These are phyloP conservation scores for Didymella segeticola DNA, from an alignment of 2,329 filamentous ascomycete genomes.

Conservation along the genomic window DNA sequence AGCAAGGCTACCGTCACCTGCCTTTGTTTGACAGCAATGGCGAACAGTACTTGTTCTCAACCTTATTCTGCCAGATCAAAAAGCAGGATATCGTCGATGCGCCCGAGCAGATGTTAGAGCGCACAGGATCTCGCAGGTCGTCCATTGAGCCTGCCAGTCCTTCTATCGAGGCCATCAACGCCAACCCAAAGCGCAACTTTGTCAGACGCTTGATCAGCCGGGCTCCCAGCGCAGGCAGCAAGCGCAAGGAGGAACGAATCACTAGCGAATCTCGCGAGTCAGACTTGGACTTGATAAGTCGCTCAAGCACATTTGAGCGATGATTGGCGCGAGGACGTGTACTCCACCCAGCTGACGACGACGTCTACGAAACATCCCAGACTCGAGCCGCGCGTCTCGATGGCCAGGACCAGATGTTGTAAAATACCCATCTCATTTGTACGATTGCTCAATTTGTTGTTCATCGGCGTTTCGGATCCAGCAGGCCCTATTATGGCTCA, in stretches of 20 bases:
- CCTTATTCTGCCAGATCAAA: constrained; percentile 87
- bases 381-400: constrained; percentile 23
- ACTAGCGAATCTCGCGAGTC: constrained; percentile 43
- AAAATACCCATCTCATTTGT: constrained; percentile 31
- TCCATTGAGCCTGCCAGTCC: constrained; percentile 38
- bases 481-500: constrained; percentile 8
- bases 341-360: constrained; percentile 31
- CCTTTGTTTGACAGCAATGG: constrained; percentile 88
- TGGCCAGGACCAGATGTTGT: constrained; percentile 21
- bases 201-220: constrained; percentile 53
- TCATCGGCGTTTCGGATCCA: constrained; percentile 19
- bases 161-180: constrained; percentile 40
- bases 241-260: constrained; percentile 41
- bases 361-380: constrained; percentile 12
- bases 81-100: constrained; percentile 61
- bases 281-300: constrained; percentile 41
- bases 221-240: constrained; percentile 52
- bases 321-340: constrained; percentile 26
- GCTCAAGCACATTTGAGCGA: constrained; percentile 47
- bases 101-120: constrained; percentile 30
- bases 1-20: constrained; percentile 90
- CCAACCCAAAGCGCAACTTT: constrained; percentile 44
- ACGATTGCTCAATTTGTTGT: constrained; percentile 23
- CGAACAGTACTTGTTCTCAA: constrained; percentile 93
- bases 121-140: constrained; percentile 32